Base-by-base conservation (phyloP, 192 early-diverging fungal genomes). In the Glomus cerebriforme region DNA sequence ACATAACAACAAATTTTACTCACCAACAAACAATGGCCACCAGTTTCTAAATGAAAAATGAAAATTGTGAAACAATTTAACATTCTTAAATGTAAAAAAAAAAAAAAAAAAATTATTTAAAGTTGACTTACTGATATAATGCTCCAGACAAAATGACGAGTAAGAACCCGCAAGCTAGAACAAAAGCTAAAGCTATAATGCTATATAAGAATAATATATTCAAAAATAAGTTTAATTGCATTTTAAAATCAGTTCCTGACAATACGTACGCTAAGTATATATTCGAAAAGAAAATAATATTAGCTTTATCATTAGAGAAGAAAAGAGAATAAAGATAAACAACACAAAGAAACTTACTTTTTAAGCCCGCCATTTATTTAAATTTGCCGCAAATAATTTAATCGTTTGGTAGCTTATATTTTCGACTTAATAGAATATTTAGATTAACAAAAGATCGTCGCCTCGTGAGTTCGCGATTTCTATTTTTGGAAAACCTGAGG, bases 131-230 rank as follows among this genome's bases (percentile, higher is more conserved):
- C 94, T 86, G 90, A 87, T 93, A 96, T 75, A 98, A 86, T 37
- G 97, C 97, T 80, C 96, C 97, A 17, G 96, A 98, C 70, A 99
- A 90, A 81, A 98, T 97, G 73, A 95, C 95, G 32, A 96, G 89
- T 79, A 99, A 87, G 79, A 97, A 96, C 34, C 97, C 97, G 72
- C 88, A 84, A 17, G 96, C 96, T 62, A 99, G 87, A 73, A 95
- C 94, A 84, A 98, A 95, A 29, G 97, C 94, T 49, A 99, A 88
- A 54, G 83, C 92, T 77, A 97, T 95, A 65, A 97, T 96, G 47
- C 87, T 90, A 29, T 62, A 26, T 27, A 77, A 24, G 43, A n/a
- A 43, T n/a, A 77, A 22, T 7, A 17, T 35, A 22, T 64, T 29
- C 35, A 1, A 75, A 26, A 24, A 74, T 19, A 6, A 26, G 4